phyloP scores from a whole-genome alignment of 495 filamentous ascomycete genomes.

The Thozetella sp. region DNA sequence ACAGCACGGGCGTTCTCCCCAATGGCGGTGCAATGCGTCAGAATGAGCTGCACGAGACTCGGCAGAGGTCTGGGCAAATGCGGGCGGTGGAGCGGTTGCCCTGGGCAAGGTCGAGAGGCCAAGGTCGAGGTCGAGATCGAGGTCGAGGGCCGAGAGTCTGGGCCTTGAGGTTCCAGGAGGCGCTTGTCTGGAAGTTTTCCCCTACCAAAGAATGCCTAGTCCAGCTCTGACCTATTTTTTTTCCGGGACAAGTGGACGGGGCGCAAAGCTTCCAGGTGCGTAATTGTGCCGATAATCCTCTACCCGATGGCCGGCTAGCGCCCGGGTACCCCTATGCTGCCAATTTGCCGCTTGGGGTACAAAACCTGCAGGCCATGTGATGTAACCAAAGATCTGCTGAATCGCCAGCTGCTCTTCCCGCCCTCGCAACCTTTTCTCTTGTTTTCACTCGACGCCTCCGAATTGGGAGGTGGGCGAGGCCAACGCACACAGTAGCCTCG shows the following conservation, averaged over 20 bases:
- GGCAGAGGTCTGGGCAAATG: neutral
- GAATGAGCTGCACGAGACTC: too few species aligned
- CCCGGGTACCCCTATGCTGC: neutral
- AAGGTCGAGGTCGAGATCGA: too few species aligned
- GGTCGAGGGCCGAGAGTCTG: too few species aligned
- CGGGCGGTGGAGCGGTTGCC: neutral
- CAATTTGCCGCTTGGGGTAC: neutral
- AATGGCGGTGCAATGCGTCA: too few species aligned
- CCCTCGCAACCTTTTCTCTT: neutral
- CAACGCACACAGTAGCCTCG: too few species aligned
- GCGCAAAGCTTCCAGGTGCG: neutral
- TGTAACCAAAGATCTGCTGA: conserved; percentile 8
- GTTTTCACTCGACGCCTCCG: neutral
- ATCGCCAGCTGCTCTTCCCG: too few species aligned
- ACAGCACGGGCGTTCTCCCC: too few species aligned
- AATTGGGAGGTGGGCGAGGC: too few species aligned
- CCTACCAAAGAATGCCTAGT: neutral
- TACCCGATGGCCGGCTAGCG: neutral
- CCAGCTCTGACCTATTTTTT: neutral
- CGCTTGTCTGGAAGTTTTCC: too few species aligned
- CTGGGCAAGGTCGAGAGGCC: too few species aligned
- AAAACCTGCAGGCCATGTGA: conserved; percentile 2
- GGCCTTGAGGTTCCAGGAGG: neutral
- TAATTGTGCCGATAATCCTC: neutral
- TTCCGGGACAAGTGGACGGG: neutral